A percentile compares a stretch with the other conserved stretches of the same genome.
phyloP scores from a whole-genome alignment of 441 rosid species.

The Cnidoscolus chayamansa region DNA sequence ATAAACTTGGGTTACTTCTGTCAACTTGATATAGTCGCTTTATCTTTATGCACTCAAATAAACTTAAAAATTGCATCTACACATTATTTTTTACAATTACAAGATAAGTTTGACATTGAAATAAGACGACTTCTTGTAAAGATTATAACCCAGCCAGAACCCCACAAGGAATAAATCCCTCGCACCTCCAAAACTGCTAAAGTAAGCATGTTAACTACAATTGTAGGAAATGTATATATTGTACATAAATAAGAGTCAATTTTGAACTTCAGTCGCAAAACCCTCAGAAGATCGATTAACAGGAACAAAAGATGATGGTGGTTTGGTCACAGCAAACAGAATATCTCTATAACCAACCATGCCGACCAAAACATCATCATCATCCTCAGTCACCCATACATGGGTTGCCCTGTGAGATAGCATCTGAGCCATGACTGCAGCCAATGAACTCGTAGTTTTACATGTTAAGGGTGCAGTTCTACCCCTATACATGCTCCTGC shows the following conservation, averaged over 20 bases:
- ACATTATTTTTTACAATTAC: slow-evolving; percentile 1
- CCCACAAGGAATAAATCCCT: neutral
- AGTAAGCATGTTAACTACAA: neutral
- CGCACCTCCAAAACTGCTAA: slow-evolving; percentile 8
- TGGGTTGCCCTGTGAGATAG: slow-evolving; percentile 89
- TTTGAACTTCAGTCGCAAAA: slow-evolving; percentile 45
- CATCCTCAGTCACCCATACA: slow-evolving; percentile 88
- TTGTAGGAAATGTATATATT: neutral
- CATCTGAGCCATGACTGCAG: slow-evolving; percentile 99
- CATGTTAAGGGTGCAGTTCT: slow-evolving; percentile 90
- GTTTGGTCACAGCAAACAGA: slow-evolving; percentile 70
- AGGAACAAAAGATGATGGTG: slow-evolving; percentile 38
- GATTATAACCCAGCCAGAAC: neutral
- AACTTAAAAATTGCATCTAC: neutral
- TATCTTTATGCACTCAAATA: no score
- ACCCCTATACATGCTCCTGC: slow-evolving; percentile 89
- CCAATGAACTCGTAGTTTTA: slow-evolving; percentile 70
- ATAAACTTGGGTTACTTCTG: no score
- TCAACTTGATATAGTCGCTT: no score
- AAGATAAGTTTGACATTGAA: neutral
- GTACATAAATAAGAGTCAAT: slow-evolving; percentile 25
- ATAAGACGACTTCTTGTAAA: no score
- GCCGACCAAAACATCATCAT: slow-evolving; percentile 80
- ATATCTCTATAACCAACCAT: slow-evolving; percentile 82
- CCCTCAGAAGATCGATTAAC: slow-evolving; percentile 39